Percentiles rank a stretch among this genome's conserved stretches.
Conservation (phyloP, 106 monocot genomes). For the Platanthera zijinensis region DNA sequence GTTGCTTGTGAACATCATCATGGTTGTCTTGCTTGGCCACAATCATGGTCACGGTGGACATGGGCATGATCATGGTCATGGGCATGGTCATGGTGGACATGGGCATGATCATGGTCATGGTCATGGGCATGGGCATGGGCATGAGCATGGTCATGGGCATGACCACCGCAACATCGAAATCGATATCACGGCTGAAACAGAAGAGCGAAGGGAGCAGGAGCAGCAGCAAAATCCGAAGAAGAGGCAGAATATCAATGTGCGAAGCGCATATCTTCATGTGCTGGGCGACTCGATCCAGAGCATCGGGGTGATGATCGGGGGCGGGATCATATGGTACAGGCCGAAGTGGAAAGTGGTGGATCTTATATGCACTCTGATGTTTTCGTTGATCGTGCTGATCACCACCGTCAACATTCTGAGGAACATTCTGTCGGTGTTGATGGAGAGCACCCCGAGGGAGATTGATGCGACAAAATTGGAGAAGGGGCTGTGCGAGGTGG, state of each 20-base stretch:
- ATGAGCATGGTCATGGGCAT: slow-evolving; percentile 6
- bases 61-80: slow-evolving; percentile 8
- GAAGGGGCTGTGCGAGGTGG: slow-evolving; percentile 43
- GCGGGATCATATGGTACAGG: slow-evolving; percentile 61
- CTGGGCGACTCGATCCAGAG: slow-evolving; percentile 67
- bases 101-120: slow-evolving; percentile 10
- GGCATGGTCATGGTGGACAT: slow-evolving; percentile 5
- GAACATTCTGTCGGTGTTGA: slow-evolving; percentile 50
- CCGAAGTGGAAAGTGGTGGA: slow-evolving; percentile 69
- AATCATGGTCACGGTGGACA: slow-evolving; percentile 35
- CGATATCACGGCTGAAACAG: neutral
- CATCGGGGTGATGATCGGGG: slow-evolving; percentile 68
- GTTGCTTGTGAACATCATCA: slow-evolving; percentile 47
- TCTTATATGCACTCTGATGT: slow-evolving; percentile 51
- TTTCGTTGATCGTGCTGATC: slow-evolving; percentile 45
- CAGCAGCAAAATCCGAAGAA: slow-evolving; percentile 3
- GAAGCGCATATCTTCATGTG: slow-evolving; percentile 62
- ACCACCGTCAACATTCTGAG: slow-evolving; percentile 63
- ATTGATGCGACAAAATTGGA: slow-evolving; percentile 56
- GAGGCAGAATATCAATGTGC: slow-evolving; percentile 50
- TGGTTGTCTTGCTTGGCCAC: slow-evolving; percentile 58
- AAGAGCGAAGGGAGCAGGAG: neutral
- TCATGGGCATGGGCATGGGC: slow-evolving; percentile 18
- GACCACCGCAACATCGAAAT: slow-evolving; percentile 18
- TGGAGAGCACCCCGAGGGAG: slow-evolving; percentile 71